Evolutionary conservation across 768 basidiomycete species (phyloP), one percentile per base, ranked within the genome.

Genomic region (Megacollybia marginata): DNA sequence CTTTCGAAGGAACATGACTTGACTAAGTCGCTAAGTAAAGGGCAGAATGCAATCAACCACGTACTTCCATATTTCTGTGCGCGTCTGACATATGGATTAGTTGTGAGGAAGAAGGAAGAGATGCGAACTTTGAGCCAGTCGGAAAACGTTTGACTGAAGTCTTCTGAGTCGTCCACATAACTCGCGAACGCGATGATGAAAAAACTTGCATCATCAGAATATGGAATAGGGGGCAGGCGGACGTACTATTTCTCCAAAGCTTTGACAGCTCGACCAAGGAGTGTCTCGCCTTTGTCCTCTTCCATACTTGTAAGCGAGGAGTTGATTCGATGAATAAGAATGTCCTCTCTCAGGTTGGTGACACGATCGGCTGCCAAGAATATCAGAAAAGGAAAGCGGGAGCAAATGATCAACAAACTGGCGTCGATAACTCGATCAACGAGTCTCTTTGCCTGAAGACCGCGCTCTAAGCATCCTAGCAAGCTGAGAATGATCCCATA

Each of bases 21-120:
- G 94, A 59, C 92, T 92, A 48, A 20, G 48, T 40, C 35, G 52
- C 11, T 40, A 18, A 52, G 32, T 52, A 19, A 44, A 49, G 43
- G 42, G 2, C 28, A n/a, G 20, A 18, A 8, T 32, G 34, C 11
- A 36, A 9, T 20, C 2, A 5, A 18, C 43, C 6, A 64, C 88
- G 63, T 60, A 92, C 92, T 90, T 96, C 83, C 87, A 91, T 15
- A 99, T 91, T 62, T 98, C 96, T 2, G 88, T 83, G 40, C 95
- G 77, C 1, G 81, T 69, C 82, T 88, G n/a, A 53, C 23, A 36
- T 42, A 12, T 18, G 7, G 34, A 48, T 15, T 33, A 20, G 20
- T 12, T 13, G 9, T 9, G n/a, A 15, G 40, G 13, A 44, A 15
- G 16, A 0, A 13, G 31, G 1, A 42, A 23, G 33, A 9, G 42